Evolutionary conservation across 345 rosid genomes (phyloP).

Genomic region (Lepidium africanum): DNA sequence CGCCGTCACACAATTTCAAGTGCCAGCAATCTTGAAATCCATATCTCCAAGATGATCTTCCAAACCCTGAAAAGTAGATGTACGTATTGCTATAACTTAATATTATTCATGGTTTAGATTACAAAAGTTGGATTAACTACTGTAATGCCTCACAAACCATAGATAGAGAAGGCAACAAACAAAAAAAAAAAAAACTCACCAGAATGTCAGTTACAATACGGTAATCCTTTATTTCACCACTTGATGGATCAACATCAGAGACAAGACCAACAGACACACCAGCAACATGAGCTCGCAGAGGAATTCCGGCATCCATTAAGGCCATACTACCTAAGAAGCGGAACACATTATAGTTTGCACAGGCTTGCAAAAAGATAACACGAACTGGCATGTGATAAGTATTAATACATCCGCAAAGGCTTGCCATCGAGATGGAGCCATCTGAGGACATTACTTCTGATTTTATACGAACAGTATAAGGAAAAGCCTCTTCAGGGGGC

Average conservation of each 20-base stretch:
- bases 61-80: constrained; percentile 49
- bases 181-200: constrained; percentile 37
- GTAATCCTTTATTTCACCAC: constrained; percentile 69
- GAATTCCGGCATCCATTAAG: constrained; percentile 94
- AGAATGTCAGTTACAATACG: constrained; percentile 87
- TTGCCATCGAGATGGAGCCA: constrained; percentile 99
- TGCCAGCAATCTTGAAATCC: constrained; percentile 99
- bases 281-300: constrained; percentile 85
- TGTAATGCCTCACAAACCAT: not conserved
- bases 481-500: constrained; percentile 77
- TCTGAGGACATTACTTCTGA: constrained; percentile 99
- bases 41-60: constrained; percentile 99
- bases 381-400: not conserved
- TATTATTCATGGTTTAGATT: not conserved
- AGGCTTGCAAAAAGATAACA: not conserved
- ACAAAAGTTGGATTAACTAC: not conserved
- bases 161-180: not conserved
- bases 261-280: constrained; percentile 97
- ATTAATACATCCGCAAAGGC: constrained; percentile 85
- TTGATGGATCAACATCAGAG: constrained; percentile 63
- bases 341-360: not conserved
- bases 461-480: constrained; percentile 76
- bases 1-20: constrained; percentile 78
- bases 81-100: not conserved
- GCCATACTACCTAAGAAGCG: constrained; percentile 84